phyloP scores from a whole-genome alignment of 768 basidiomycete species.

The Boletus sensibilis region DNA sequence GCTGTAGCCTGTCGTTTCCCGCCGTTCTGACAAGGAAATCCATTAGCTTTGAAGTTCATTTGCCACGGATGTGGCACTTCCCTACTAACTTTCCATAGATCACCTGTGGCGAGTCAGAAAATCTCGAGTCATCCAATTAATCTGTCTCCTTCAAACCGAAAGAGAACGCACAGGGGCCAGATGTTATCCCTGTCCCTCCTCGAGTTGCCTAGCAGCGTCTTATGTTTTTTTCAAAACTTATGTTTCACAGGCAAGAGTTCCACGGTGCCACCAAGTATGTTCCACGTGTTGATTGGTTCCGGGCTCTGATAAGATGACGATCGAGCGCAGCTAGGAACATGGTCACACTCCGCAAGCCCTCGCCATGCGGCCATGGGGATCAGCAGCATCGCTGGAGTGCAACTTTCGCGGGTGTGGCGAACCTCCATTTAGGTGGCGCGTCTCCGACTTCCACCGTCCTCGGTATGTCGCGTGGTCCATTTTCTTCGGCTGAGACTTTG shows the following conservation, averaged over 20 bases:
- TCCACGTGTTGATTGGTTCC: conserved; percentile 15
- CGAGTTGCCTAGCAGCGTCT: not conserved
- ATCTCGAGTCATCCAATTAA: not conserved
- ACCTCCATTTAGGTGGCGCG: conserved; percentile 7
- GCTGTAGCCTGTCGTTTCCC: not conserved
- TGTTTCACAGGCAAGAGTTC: conserved; percentile 19
- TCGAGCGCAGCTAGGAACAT: not conserved
- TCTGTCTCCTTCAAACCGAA: not conserved
- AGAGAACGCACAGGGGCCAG: not conserved
- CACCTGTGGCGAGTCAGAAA: not conserved
- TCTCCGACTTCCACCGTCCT: conserved; percentile 11
- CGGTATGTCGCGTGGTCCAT: conserved; percentile 19
- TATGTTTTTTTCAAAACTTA: not conserved
- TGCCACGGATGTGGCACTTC: not conserved
- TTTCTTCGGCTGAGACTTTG: conserved; percentile 9
- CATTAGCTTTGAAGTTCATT: not conserved
- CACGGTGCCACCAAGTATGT: conserved; percentile 6
- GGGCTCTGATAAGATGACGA: not conserved
- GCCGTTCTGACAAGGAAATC: not conserved
- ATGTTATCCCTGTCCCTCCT: not conserved
- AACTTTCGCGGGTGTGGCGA: conserved; percentile 26
- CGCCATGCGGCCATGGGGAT: not conserved
- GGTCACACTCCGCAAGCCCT: not conserved
- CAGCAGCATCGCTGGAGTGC: not conserved
- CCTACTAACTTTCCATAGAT: not conserved